These are phyloP conservation scores for Multifurca ochricompacta DNA, from an alignment of 768 basidiomycete genomes.

Conservation along the genomic window DNA sequence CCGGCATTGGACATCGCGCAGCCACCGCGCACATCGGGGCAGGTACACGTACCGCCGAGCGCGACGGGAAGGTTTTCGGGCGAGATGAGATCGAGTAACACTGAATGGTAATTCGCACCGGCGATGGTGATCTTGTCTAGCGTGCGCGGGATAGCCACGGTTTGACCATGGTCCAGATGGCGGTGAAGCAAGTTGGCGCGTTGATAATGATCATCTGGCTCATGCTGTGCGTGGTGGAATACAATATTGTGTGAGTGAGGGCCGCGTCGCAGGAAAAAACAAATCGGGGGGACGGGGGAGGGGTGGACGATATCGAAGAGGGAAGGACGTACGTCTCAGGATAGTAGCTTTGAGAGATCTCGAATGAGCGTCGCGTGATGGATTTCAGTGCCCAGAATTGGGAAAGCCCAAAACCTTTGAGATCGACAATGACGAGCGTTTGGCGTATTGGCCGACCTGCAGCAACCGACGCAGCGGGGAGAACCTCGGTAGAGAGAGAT, in stretches of 20 bases:
- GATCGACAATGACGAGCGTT: conserved; percentile 58
- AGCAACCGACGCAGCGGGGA: conserved; percentile 55
- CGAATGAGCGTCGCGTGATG: conserved; percentile 54
- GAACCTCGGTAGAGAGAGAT: conserved; percentile 53
- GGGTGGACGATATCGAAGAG: background rate
- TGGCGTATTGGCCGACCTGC: conserved; percentile 45
- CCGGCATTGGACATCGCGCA: conserved; percentile 59
- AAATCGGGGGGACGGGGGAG: background rate
- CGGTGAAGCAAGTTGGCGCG: conserved; percentile 63
- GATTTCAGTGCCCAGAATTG: conserved; percentile 75
- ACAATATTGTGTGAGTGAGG: background rate
- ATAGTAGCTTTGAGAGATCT: conserved; percentile 72
- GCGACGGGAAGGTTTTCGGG: conserved; percentile 52
- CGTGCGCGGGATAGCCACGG: conserved; percentile 73
- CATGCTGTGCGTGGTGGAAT: conserved; percentile 46
- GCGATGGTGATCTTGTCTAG: conserved; percentile 59
- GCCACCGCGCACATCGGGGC: conserved; percentile 41
- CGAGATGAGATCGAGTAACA: conserved; percentile 52
- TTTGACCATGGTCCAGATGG: conserved; percentile 62
- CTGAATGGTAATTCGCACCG: conserved; percentile 48
- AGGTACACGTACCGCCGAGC: conserved; percentile 62
- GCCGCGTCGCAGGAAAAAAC: background rate
- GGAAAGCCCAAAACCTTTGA: conserved; percentile 57
- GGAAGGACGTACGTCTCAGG: conserved; percentile 56
- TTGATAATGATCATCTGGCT: conserved; percentile 65